Conservation (phyloP, 306 rosid species). For the Cucumis hystrix region DNA sequence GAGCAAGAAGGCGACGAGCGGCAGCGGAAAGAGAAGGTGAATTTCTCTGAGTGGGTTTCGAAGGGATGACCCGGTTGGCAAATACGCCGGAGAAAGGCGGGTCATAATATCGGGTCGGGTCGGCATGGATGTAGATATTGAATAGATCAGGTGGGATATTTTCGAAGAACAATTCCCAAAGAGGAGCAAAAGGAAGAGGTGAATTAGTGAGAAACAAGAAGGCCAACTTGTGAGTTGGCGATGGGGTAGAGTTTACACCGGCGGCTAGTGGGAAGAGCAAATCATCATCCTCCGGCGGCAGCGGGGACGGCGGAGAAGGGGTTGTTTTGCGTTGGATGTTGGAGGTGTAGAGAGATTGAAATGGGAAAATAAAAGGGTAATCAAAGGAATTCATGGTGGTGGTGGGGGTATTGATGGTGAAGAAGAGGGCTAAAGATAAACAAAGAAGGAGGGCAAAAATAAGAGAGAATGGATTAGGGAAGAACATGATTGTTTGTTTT, state of each 20-base stretch:
- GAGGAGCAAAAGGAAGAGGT: slow-evolving; percentile 51
- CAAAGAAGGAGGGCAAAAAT: slow-evolving; percentile 45
- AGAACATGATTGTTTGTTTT: slow-evolving; percentile 8
- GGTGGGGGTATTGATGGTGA: slow-evolving; percentile 28
- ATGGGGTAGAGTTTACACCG: slow-evolving; percentile 21
- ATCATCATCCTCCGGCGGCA: slow-evolving; percentile 16
- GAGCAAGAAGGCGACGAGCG: slow-evolving; percentile 44
- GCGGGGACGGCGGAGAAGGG: not conserved
- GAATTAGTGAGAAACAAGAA: slow-evolving; percentile 52
- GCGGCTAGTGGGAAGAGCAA: slow-evolving; percentile 22
- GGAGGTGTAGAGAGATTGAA: not conserved
- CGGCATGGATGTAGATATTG: slow-evolving; percentile 59
- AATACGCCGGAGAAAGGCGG: slow-evolving; percentile 48
- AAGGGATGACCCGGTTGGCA: slow-evolving; percentile 29
- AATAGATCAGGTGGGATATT: slow-evolving; percentile 16
- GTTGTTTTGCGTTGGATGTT: not conserved
- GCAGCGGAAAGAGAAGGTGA: slow-evolving; percentile 41
- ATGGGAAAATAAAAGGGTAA: not conserved
- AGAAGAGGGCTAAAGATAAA: slow-evolving; percentile 42
- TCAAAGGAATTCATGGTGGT: not conserved
- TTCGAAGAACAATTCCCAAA: slow-evolving; percentile 49
- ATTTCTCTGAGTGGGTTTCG: slow-evolving; percentile 25
- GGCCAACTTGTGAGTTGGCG: slow-evolving; percentile 31
- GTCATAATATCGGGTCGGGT: slow-evolving; percentile 29
- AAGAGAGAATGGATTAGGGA: slow-evolving; percentile 36